phyloP scores from a whole-genome alignment of 208 protist genomes.

The Acanthamoeba sp. region DNA sequence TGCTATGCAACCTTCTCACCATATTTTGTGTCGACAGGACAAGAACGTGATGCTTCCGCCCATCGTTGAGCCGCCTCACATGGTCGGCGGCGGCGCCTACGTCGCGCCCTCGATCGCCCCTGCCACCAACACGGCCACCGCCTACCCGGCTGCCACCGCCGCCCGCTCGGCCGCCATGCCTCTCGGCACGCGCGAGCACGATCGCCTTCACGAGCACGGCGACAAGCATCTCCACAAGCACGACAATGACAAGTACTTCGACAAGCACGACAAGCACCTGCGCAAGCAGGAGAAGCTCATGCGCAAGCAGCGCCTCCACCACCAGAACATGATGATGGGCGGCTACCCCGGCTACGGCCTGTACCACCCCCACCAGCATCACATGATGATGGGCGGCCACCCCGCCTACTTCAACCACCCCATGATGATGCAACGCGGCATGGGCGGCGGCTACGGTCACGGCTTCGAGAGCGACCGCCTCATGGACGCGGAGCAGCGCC shows the following conservation, averaged over 20 bases:
- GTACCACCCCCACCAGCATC: background rate
- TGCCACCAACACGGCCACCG: background rate
- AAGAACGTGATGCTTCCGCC: conserved; percentile 46
- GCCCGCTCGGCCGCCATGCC: background rate
- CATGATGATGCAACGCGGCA: background rate
- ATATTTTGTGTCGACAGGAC: background rate
- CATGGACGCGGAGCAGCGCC: background rate
- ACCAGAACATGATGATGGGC: conserved; percentile 36
- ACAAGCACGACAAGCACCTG: background rate
- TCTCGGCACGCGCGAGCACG: background rate
- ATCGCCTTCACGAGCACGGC: background rate
- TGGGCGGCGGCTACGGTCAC: background rate
- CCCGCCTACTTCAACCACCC: background rate
- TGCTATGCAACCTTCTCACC: background rate
- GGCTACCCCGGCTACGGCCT: background rate
- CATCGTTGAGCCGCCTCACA: conserved; percentile 1
- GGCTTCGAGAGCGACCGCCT: background rate
- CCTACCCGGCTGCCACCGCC: background rate
- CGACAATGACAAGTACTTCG: background rate
- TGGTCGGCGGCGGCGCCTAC: background rate
- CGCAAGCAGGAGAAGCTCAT: background rate
- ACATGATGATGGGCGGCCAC: background rate
- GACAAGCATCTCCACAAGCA: background rate
- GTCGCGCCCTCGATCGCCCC: background rate
- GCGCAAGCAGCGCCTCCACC: background rate